Evolutionary conservation across 345 rosid species (phyloP), one percentile per base, ranked within the genome.

Genomic region (Pistacia atlantica): DNA sequence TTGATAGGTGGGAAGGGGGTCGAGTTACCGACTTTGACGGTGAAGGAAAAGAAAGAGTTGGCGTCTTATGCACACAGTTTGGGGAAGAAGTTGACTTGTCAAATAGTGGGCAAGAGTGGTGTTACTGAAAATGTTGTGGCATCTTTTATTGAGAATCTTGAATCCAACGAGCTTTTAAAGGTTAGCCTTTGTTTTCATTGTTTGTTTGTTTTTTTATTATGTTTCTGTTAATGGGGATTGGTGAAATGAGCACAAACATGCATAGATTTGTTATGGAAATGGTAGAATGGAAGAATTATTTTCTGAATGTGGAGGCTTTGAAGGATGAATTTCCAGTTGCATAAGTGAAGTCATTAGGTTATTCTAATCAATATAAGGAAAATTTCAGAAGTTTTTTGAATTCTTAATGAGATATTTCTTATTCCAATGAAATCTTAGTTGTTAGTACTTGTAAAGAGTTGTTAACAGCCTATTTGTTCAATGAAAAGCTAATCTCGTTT

Each of bases 161-260:
- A 84, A 69, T 79, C 87, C 49, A 81, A 84, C 28, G 87, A 84
- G 69, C 83, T 84, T 48, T 63, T 84, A 18, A 84, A 84, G 87
- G 85, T 81, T 48, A 35, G 6, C 37, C 5, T 70, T 22, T 16
- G 52, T 1, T 48, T 1, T 5, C 13, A 68, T 68, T 51, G 35
- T 2, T 52, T 65, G 16, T n/a, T 72, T 35, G 0, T 28, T 16
- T 28, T 16, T 55, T 35, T n/a, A 31, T 55, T 48, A 13, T 48
- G 57, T 16, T 11, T 20, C 10, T 16, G 48, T 35, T 67, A 0
- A 5, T 20, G 14, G 16, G 38, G 2, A 3, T 60, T 60, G 45
- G 13, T 16, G 18, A 60, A 12, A 25, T 46, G 57, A 25, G 8
- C 25, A 9, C 45, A 22, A 54, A 16, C 13, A 33, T 72, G 67